phyloP scores from a whole-genome alignment of 2,329 filamentous ascomycete genomes.

The Neonectria neomacrospora region DNA sequence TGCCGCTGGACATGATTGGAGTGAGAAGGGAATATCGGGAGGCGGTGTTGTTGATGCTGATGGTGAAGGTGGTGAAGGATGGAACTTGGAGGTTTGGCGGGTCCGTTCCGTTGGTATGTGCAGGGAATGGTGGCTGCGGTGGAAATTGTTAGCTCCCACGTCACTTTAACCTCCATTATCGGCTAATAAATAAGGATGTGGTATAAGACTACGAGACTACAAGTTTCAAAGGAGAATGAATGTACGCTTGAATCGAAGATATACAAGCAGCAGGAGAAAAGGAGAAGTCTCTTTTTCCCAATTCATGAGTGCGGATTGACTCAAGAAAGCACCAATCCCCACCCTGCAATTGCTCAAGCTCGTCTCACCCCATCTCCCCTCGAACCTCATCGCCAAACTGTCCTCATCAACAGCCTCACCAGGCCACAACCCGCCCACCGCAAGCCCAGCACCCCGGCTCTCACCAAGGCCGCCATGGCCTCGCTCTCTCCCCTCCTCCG shows the following conservation, averaged over 20 bases:
- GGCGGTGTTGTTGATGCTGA: conserved; percentile 31
- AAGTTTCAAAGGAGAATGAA: not conserved
- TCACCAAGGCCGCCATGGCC: conserved; percentile 30
- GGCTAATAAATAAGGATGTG: conserved; percentile 18
- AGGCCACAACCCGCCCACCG: conserved; percentile 13
- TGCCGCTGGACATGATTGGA: conserved; percentile 51
- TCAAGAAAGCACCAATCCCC: not conserved
- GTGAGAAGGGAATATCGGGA: conserved; percentile 6
- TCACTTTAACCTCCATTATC: conserved; percentile 20
- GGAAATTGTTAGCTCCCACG: conserved; percentile 39
- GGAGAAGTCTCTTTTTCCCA: not conserved
- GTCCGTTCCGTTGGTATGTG: conserved; percentile 23
- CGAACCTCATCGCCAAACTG: conserved; percentile 39
- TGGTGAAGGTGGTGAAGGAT: conserved; percentile 33
- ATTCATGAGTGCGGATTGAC: conserved; percentile 28
- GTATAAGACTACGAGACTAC: conserved; percentile 24
- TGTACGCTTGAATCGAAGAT: not conserved
- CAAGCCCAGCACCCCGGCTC: conserved; percentile 5
- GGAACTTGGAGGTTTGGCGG: conserved; percentile 28
- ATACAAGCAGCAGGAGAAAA: not conserved
- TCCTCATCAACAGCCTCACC: conserved; percentile 34
- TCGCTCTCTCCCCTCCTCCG: conserved; percentile 45
- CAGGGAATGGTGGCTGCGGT: conserved; percentile 33
- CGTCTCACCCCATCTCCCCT: conserved; percentile 12
- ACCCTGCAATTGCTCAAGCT: conserved; percentile 5